Conservation (phyloP, 768 basidiomycete species). For the Glaciozyma antarctica region DNA sequence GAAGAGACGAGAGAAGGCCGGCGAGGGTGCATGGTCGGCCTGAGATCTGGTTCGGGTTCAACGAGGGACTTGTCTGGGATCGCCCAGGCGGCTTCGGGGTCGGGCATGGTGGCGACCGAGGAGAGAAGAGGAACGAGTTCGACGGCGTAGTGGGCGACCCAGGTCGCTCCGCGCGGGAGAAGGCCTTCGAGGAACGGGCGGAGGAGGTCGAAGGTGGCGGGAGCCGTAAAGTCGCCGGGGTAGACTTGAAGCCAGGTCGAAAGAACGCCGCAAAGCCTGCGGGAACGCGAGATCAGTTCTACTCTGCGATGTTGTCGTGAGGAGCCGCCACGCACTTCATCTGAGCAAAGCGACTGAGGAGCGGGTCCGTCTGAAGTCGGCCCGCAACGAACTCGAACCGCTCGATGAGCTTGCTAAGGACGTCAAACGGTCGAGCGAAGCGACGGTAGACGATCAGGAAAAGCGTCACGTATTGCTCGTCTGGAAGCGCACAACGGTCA, state of each 20-base stretch:
- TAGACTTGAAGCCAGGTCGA: conserved; percentile 32
- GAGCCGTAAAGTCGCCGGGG: conserved; percentile 33
- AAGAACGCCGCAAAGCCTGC: conserved; percentile 32
- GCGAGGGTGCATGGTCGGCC: neutral
- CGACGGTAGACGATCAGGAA: conserved; percentile 35
- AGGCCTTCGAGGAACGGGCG: conserved; percentile 28
- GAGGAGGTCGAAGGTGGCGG: conserved; percentile 19
- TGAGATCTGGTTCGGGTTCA: neutral
- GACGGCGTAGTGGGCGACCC: conserved; percentile 34
- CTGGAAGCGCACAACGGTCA: conserved; percentile 10
- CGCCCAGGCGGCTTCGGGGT: conserved; percentile 31
- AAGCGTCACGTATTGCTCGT: conserved; percentile 32
- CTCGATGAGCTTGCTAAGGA: conserved; percentile 31
- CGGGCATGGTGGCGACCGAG: neutral
- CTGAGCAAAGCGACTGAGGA: conserved; percentile 33
- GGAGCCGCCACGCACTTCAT: conserved; percentile 28
- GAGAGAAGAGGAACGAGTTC: conserved; percentile 31
- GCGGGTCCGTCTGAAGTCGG: conserved; percentile 24
- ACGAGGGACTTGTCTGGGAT: conserved; percentile 25
- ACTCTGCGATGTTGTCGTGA: neutral
- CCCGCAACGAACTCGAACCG: conserved; percentile 29
- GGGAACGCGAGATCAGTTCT: neutral
- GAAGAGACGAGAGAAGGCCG: conserved; percentile 22
- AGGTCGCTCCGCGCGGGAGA: conserved; percentile 23
- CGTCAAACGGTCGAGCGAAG: conserved; percentile 33